Base-by-base conservation (phyloP, 2,329 filamentous ascomycete species). In the Akanthomyces dipterigenus region DNA sequence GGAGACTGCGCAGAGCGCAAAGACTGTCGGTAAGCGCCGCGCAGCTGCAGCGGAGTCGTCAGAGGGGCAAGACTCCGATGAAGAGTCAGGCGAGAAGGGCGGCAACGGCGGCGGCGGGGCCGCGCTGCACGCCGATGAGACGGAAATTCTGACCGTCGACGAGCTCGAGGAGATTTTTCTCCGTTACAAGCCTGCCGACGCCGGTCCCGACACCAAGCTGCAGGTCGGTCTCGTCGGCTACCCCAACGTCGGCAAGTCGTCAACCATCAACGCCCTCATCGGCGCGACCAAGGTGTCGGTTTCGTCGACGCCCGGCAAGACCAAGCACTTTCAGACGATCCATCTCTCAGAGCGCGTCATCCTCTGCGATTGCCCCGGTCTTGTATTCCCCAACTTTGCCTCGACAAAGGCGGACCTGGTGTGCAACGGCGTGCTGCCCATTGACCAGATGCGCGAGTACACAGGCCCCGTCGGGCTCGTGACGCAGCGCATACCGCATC, bases 251-350 rank as follows among this genome's bases (percentile, higher is more conserved):
- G 95, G 95, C 77, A 99, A 99, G 78, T 99, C 96, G 1, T 97
- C 93, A 54, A 99, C 95, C 18, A 99, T 99, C 82, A 99, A 99
- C 78, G 93, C 95, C 46, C 84, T 99, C n/a, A 93, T 98, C 62
- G 96, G 96, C 55, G 88, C 95, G 60, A 99, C 98, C 80, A 99
- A 98, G 78, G 95, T 99, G 6, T 98, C 93, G 0, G 96, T 99
- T 43, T 99, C 95, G 18, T 89, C 93, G 16, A 99, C 95, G 1
- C 95, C 95, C 4, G 95, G 95, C 73, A 99, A 99, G 79, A 99
- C 95, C 16, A 99, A 99, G 79, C 95, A 99, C 71, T 99, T 99
- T 79, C 95, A 99, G 75, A 99, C 95, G 1, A 95, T 99, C 63
- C 93, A 97, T 72, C 85, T 99, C 36, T 95, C 90, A 63, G 89